phyloP scores from a whole-genome alignment of 2,329 filamentous ascomycete genomes.

The Aspergillus aculeatus region DNA sequence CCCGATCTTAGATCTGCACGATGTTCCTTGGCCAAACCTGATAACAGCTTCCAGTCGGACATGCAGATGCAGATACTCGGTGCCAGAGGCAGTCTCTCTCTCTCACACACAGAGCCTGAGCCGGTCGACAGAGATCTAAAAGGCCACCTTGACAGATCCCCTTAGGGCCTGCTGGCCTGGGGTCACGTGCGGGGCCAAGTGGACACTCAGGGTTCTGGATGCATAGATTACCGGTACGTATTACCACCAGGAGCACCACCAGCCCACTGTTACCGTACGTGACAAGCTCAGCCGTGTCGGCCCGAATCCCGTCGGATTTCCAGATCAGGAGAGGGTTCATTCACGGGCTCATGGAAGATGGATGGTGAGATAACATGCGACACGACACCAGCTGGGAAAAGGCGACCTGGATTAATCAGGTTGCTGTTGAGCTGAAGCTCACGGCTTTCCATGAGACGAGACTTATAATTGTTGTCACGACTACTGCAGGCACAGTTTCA shows the following conservation, averaged over 20 bases:
- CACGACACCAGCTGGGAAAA: too few relatives aligned
- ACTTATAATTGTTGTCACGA: neutral
- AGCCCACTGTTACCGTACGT: constrained; percentile 6
- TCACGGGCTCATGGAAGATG: neutral
- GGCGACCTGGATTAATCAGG: neutral
- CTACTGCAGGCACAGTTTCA: neutral
- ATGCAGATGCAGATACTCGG: neutral
- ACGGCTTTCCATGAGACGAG: neutral
- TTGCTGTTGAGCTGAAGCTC: neutral
- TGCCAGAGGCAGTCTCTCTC: neutral
- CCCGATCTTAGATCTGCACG: constrained; percentile 1
- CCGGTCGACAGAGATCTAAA: constrained; percentile 2
- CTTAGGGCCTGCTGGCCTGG: neutral
- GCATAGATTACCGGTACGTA: constrained; percentile 15
- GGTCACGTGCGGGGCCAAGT: constrained; percentile 19
- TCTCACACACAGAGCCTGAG: too few relatives aligned
- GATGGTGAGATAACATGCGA: neutral
- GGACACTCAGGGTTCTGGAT: constrained; percentile 18
- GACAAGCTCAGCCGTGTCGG: constrained; percentile 1
- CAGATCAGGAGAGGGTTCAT: neutral
- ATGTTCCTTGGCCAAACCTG: neutral
- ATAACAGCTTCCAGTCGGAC: neutral
- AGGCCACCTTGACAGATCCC: constrained; percentile 23
- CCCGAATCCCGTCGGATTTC: neutral
- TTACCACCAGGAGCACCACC: constrained; percentile 6